Conservation (phyloP, 768 basidiomycete genomes). For the Kwoniella sp. region DNA sequence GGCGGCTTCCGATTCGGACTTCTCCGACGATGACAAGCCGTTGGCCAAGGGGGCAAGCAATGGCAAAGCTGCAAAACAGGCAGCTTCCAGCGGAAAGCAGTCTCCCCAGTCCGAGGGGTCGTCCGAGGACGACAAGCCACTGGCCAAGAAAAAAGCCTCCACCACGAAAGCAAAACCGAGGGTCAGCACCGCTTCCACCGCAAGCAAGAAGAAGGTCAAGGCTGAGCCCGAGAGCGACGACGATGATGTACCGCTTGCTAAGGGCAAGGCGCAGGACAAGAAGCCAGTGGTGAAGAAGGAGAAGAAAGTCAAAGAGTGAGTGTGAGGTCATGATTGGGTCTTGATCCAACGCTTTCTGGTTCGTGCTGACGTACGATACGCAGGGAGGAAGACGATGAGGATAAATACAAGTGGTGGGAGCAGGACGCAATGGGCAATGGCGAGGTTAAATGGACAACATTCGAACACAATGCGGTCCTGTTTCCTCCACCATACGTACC, state of each 20-base stretch:
- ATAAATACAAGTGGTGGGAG: slow-evolving; percentile 83
- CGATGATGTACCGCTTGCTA: slow-evolving; percentile 56
- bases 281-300: slow-evolving; percentile 47
- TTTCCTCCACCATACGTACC: slow-evolving; percentile 94
- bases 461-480: slow-evolving; percentile 88
- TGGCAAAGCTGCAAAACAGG: slow-evolving; percentile 46
- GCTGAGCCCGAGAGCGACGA: slow-evolving; percentile 27
- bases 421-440: slow-evolving; percentile 60
- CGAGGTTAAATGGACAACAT: slow-evolving; percentile 84
- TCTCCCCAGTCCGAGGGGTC: slow-evolving; percentile 43
- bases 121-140: slow-evolving; percentile 51
- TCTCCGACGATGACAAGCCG: slow-evolving; percentile 50
- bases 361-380: slow-evolving; percentile 25
- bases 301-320: slow-evolving; percentile 54
- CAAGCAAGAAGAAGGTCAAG: slow-evolving; percentile 26
- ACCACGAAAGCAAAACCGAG: slow-evolving; percentile 51
- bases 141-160: slow-evolving; percentile 53
- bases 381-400: slow-evolving; percentile 63
- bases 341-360: too few relatives aligned
- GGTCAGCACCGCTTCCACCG: slow-evolving; percentile 49
- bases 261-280: slow-evolving; percentile 50
- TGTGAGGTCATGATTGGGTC: slow-evolving; percentile 31
- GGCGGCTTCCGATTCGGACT: slow-evolving; percentile 18
- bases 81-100: slow-evolving; percentile 19
- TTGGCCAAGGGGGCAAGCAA: slow-evolving; percentile 45